These are phyloP conservation scores for Rhytidhysteron rufulum DNA, from an alignment of 2,329 filamentous ascomycete genomes.

Conservation along the genomic window DNA sequence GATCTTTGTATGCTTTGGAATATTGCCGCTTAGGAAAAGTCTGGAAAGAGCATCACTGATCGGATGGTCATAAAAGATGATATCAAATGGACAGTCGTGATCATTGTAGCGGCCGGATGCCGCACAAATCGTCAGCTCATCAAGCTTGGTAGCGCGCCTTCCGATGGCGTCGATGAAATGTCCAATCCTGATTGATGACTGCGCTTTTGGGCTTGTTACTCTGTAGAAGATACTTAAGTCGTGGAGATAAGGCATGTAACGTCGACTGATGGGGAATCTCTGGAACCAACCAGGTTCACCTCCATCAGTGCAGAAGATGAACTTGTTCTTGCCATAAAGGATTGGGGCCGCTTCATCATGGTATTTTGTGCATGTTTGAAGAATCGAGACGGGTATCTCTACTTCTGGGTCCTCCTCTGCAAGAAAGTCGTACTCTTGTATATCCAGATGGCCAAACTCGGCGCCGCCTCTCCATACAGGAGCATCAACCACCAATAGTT, in stretches of 20 bases:
- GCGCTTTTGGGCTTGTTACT: slow-evolving; percentile 8
- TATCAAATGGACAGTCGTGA: slow-evolving; percentile 10
- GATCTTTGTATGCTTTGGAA: slow-evolving; percentile 9
- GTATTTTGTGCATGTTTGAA: slow-evolving; percentile 16
- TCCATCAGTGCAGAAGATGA: slow-evolving; percentile 15
- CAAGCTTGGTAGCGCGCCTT: slow-evolving; percentile 8
- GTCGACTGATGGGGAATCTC: slow-evolving; percentile 12
- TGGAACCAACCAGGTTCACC: slow-evolving; percentile 12
- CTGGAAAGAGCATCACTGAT: slow-evolving; percentile 8
- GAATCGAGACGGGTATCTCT: slow-evolving; percentile 13
- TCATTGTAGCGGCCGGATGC: slow-evolving; percentile 12
- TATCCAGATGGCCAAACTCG: slow-evolving; percentile 10
- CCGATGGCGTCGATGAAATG: slow-evolving; percentile 13
- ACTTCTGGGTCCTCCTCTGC: slow-evolving; percentile 3
- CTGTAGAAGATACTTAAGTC: slow-evolving; percentile 14
- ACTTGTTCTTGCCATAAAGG: slow-evolving; percentile 13
- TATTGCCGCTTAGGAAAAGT: slow-evolving; percentile 5
- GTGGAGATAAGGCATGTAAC: slow-evolving; percentile 10
- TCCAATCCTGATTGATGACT: slow-evolving; percentile 7
- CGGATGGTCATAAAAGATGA: slow-evolving; percentile 13
- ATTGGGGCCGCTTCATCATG: slow-evolving; percentile 13
- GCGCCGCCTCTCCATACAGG: slow-evolving; percentile 10
- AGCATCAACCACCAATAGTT: slow-evolving; percentile 11
- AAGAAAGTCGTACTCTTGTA: slow-evolving; percentile 9
- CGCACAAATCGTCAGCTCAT: slow-evolving; percentile 8